A percentile compares a stretch with the other conserved stretches of the same genome.
Evolutionary conservation across 2,329 filamentous ascomycete species (phyloP).

Genomic region (Colletotrichum tropicicola): DNA sequence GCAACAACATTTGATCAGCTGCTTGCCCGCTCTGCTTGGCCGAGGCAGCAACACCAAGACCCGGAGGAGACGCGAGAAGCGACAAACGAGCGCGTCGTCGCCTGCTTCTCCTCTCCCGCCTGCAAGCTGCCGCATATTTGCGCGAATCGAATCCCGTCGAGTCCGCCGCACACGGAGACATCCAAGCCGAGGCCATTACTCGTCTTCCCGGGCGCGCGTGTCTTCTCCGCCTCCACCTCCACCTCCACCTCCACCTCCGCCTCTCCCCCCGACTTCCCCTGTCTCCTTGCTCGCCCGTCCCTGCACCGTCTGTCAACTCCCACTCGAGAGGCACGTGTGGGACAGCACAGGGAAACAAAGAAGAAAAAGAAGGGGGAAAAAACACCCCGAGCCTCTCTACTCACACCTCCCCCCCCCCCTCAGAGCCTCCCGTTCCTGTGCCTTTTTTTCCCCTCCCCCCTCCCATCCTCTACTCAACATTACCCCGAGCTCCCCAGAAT

Average conservation of each 20-base stretch:
- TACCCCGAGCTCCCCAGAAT: slow-evolving; percentile 48
- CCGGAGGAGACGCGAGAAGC: no score
- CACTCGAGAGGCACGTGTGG: slow-evolving; percentile 18
- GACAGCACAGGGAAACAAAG: slow-evolving; percentile 28
- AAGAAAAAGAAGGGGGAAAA: slow-evolving; percentile 26
- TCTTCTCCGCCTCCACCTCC: slow-evolving; percentile 23
- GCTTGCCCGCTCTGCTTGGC: no score
- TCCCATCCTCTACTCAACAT: slow-evolving; percentile 53
- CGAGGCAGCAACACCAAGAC: no score
- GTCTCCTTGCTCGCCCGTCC: slow-evolving; percentile 1
- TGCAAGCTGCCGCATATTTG: no score
- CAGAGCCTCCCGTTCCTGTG: slow-evolving; percentile 15
- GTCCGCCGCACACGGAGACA: no score
- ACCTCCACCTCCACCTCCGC: slow-evolving; percentile 1
- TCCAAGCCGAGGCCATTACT: no score
- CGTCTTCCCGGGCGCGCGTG: no score
- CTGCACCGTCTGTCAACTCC: neutral
- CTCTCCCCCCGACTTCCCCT: slow-evolving; percentile 9
- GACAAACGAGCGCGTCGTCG: no score
- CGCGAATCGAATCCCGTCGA: no score
- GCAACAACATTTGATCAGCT: no score
- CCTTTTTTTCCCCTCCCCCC: neutral
- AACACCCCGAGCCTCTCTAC: slow-evolving; percentile 31
- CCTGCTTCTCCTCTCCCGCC: no score
- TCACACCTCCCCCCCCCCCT: no score